Evolutionary conservation across 1,139 yeast genomes (phyloP).

Genomic region (Sugiyamaella novakii): DNA sequence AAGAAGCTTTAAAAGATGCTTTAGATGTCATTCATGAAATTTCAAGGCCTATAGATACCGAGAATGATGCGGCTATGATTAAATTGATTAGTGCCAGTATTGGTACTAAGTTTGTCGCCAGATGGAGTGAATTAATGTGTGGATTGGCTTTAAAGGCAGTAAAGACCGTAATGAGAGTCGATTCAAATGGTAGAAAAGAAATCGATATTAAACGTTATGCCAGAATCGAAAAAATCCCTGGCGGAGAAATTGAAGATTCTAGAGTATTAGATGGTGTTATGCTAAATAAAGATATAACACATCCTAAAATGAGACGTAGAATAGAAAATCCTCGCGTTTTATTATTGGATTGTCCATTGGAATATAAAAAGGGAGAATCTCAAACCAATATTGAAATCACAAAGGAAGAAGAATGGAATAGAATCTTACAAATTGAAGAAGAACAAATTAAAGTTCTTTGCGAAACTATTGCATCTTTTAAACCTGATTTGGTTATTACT

Average conservation of each 20-base stretch:
- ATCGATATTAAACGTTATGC: constrained; percentile 93
- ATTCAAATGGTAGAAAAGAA: constrained; percentile 69
- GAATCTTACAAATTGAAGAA: constrained; percentile 94
- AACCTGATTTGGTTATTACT: constrained; percentile 93
- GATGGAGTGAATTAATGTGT: constrained; percentile 95
- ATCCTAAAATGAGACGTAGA: constrained; percentile 92
- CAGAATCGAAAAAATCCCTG: constrained; percentile 93
- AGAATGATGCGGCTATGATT: constrained; percentile 84
- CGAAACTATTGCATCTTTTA: constrained; percentile 78
- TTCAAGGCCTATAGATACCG: constrained; percentile 79
- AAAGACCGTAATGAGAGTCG: constrained; percentile 66
- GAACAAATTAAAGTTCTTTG: constrained; percentile 91
- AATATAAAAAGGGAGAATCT: constrained; percentile 98
- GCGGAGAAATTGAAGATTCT: constrained; percentile 92
- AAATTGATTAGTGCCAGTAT: constrained; percentile 86
- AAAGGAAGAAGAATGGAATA: constrained; percentile 94
- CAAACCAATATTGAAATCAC: constrained; percentile 98
- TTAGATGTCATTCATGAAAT: constrained; percentile 83
- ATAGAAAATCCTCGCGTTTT: constrained; percentile 88
- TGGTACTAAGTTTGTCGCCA: constrained; percentile 91
- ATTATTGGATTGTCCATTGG: constrained; percentile 92
- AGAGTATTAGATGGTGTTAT: constrained; percentile 87
- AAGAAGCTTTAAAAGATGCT: constrained; percentile 89
- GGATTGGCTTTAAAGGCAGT: constrained; percentile 85
- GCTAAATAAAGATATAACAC: constrained; percentile 95